These are phyloP conservation scores for Solanum hybrid DNA, from an alignment of 305 asterid species.

Conservation along the genomic window DNA sequence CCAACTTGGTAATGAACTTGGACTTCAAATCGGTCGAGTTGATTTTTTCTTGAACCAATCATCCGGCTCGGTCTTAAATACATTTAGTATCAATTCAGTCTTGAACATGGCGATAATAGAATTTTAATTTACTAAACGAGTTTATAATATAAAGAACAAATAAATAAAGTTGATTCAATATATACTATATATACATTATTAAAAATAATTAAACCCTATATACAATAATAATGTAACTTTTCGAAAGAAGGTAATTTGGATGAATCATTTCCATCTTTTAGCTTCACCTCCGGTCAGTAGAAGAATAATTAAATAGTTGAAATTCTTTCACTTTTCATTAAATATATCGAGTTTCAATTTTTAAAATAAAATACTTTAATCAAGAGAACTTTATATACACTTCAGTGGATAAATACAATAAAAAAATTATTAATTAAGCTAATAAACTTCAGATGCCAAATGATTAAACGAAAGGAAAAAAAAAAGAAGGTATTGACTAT, in stretches of 20 bases:
- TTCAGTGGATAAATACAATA: neutral
- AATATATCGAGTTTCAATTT: neutral
- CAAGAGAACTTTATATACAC: neutral
- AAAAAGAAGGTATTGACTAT: neutral
- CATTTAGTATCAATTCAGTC: neutral
- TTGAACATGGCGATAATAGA: neutral
- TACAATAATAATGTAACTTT: neutral
- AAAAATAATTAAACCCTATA: neutral
- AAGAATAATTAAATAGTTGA: neutral
- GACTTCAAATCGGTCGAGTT: neutral
- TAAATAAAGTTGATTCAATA: neutral
- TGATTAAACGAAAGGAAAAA: neutral
- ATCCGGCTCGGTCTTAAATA: rapidly evolving
- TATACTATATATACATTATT: neutral
- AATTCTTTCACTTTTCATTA: neutral
- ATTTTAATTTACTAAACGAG: neutral
- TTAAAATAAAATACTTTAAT: neutral
- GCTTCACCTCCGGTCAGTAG: neutral
- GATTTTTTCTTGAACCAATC: neutral
- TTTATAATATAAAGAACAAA: neutral
- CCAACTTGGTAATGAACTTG: neutral
- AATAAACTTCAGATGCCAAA: neutral
- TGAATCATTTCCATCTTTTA: neutral
- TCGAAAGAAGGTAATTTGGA: neutral
- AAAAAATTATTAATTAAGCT: neutral